Evolutionary conservation across 2,329 filamentous ascomycete species (phyloP), one percentile per base, ranked within the genome.

Genomic region (Epichloe festucae): DNA sequence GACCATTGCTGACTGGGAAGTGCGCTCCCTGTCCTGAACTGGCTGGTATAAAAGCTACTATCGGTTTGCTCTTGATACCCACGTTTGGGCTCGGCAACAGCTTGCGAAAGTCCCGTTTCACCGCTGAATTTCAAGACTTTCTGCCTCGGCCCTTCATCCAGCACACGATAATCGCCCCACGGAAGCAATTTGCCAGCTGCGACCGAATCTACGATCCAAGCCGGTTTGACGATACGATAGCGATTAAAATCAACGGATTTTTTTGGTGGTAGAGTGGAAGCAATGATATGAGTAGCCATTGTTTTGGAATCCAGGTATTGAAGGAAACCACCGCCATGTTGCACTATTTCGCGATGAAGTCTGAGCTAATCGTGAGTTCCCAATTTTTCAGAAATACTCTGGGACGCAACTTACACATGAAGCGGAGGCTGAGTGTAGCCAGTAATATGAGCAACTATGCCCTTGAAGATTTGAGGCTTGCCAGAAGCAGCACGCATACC

Each of bases 231-330:
- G 39, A 98, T 87, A 45, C 91, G 82, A 66, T 97, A 96, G 57
- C 80, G 82, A 50, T 75, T 78, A 62, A 95, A 96, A 57, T 98
- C 93, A 50, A 91, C 80, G 31, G 82, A 82, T 67, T 98, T 98
- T 96, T 96, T 97, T 0, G 89, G 90, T 0, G 93, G 93, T 21
- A 98, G 72, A 50, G 81, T 85, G 49, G 89, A 91, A 3, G 91
- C 90, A 59, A 98, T 89, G 58, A 98, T 95, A 65, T 98, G 91
- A 1, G 94, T 98, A 0, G 89, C 91, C 64, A 86, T 85, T 1
- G 91, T 97, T 71, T 98, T 98, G 39, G 84, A 86, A 66, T 96
- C 90, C 11, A 98, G 73, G 61, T 97, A 97, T 65, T 98, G 93
- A 55, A 96, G 77, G 59, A 95, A 97, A 0, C 86, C 87, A 35